Evolutionary conservation across 352 stramenopile species (phyloP).

Genomic region (Globisporangium rhizosaccharum): DNA sequence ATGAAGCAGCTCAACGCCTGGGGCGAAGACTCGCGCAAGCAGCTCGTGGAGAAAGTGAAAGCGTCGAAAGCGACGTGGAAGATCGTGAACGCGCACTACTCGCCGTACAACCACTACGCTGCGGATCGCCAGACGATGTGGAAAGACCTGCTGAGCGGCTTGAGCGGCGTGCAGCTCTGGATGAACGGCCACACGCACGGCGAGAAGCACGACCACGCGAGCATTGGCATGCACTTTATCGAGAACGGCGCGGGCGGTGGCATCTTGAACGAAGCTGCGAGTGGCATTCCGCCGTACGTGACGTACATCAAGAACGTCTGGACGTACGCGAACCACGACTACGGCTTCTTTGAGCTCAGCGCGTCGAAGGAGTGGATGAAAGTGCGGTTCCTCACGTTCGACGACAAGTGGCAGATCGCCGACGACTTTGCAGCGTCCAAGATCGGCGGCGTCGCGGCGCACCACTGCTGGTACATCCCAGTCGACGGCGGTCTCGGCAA

Average conservation of each 20-base stretch:
- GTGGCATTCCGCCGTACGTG: constrained; percentile 52
- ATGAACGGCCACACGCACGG: constrained; percentile 75
- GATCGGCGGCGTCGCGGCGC: constrained; percentile 44
- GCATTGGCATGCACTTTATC: constrained; percentile 57
- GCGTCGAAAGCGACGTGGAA: constrained; percentile 76
- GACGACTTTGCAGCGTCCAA: constrained; percentile 44
- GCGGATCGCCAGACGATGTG: constrained; percentile 51
- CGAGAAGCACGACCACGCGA: constrained; percentile 70
- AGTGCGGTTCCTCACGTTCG: constrained; percentile 64
- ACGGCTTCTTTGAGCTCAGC: constrained; percentile 65
- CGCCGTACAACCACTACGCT: constrained; percentile 66
- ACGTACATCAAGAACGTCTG: constrained; percentile 49
- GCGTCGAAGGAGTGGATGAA: constrained; percentile 62
- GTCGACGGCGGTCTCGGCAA: constrained; percentile 26
- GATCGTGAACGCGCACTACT: constrained; percentile 85
- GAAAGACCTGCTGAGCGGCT: constrained; percentile 42
- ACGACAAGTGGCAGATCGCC: constrained; percentile 54
- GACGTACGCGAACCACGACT: constrained; percentile 57
- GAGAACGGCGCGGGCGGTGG: constrained; percentile 76
- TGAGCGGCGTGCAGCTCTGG: constrained; percentile 49
- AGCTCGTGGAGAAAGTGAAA: constrained; percentile 42
- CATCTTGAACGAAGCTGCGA: constrained; percentile 76
- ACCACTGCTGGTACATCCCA: constrained; percentile 80
- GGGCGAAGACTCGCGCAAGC: constrained; percentile 63
- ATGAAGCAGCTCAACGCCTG: constrained; percentile 57